Conservation (phyloP, 176 grass and related monocot species). For the Chrysopogon serrulatus region DNA sequence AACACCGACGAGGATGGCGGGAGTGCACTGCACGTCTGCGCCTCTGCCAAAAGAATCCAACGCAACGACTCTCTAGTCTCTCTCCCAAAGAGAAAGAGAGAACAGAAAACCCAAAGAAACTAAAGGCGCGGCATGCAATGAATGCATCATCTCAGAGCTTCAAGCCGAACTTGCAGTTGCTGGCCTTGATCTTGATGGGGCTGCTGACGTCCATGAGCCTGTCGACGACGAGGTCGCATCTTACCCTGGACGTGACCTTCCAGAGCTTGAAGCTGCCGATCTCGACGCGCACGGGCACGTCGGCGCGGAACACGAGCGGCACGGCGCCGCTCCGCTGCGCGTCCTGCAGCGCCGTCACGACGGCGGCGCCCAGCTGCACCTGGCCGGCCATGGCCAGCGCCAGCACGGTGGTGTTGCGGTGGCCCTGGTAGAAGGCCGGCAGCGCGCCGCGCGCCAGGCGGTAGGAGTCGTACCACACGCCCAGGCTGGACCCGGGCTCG, state of each 20-base stretch:
- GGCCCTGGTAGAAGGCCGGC: slow-evolving; percentile 80
- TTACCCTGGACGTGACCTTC: slow-evolving; percentile 65
- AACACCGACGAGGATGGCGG: slow-evolving; percentile 8
- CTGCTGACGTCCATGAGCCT: slow-evolving; percentile 55
- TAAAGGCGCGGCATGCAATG: background rate
- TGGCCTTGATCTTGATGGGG: slow-evolving; percentile 89
- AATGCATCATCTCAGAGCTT: slow-evolving; percentile 48
- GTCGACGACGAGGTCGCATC: slow-evolving; percentile 68
- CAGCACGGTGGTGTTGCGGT: slow-evolving; percentile 70
- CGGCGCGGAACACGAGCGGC: slow-evolving; percentile 64
- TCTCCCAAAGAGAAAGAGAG: background rate
- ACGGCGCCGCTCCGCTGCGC: slow-evolving; percentile 56
- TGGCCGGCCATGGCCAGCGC: slow-evolving; percentile 41
- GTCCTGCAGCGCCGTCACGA: slow-evolving; percentile 35
- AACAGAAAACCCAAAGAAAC: background rate
- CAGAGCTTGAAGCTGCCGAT: slow-evolving; percentile 53
- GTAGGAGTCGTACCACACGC: slow-evolving; percentile 44
- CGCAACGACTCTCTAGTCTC: background rate
- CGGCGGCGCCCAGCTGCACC: slow-evolving; percentile 49
- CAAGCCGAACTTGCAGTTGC: slow-evolving; percentile 82
- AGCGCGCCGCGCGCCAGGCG: slow-evolving; percentile 42
- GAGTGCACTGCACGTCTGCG: slow-evolving; percentile 3
- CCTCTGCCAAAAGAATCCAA: slow-evolving; percentile 19
- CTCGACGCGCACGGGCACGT: slow-evolving; percentile 66
- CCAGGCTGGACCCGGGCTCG: slow-evolving; percentile 48